phyloP scores from a whole-genome alignment of 2,329 filamentous ascomycete species.

The Pochonia chlamydosporia region DNA sequence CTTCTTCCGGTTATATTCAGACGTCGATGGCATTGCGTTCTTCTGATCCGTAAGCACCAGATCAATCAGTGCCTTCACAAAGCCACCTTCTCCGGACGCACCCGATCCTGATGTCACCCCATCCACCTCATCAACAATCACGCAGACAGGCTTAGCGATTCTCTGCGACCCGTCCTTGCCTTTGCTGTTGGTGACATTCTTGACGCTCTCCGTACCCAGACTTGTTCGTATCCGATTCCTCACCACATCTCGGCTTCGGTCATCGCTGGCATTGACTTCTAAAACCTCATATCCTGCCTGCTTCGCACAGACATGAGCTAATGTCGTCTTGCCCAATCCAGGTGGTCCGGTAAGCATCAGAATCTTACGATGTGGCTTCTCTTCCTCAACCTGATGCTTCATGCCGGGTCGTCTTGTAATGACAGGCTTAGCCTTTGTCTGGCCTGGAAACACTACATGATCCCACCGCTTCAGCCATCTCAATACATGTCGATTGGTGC shows the following conservation, averaged over 20 bases:
- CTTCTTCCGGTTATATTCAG: slow-evolving; percentile 37
- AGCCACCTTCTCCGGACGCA: slow-evolving; percentile 79
- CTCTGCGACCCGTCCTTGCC: slow-evolving; percentile 55
- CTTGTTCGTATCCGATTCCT: slow-evolving; percentile 87
- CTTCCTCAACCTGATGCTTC: slow-evolving; percentile 50
- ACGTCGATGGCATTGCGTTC: slow-evolving; percentile 43
- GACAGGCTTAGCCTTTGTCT: slow-evolving; percentile 52
- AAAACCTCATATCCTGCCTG: slow-evolving; percentile 96
- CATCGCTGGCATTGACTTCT: slow-evolving; percentile 97
- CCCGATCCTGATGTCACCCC: slow-evolving; percentile 81
- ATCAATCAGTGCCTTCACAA: slow-evolving; percentile 91
- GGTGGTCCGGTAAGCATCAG: slow-evolving; percentile 86
- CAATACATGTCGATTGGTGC: slow-evolving; percentile 84
- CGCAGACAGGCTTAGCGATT: slow-evolving; percentile 79
- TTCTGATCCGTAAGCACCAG: slow-evolving; percentile 81
- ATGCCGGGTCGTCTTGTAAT: slow-evolving; percentile 34
- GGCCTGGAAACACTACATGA: slow-evolving; percentile 79
- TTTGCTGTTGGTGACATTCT: slow-evolving; percentile 58
- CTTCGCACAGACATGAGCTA: slow-evolving; percentile 90
- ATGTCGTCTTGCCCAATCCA: slow-evolving; percentile 89
- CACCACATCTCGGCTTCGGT: slow-evolving; percentile 83
- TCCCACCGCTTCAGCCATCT: slow-evolving; percentile 96
- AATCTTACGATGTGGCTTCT: slow-evolving; percentile 80
- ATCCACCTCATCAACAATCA: slow-evolving; percentile 95
- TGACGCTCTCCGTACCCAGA: slow-evolving; percentile 90